Evolutionary conservation across 768 basidiomycete genomes (phyloP), one percentile per base, ranked within the genome.

Genomic region (Heimioporus sp.): DNA sequence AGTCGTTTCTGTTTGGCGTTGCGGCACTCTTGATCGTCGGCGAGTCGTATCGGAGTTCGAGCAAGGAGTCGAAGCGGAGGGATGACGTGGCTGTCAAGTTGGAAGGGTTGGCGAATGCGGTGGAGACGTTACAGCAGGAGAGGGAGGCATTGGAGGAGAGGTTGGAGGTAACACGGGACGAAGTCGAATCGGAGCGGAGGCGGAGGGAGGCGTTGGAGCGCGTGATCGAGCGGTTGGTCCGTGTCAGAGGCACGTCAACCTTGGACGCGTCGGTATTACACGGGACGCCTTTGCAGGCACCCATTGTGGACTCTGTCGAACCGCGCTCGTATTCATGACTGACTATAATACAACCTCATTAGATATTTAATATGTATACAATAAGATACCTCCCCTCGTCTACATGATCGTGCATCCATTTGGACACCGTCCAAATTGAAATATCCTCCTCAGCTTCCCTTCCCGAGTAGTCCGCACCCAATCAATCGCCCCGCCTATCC

Each of bases 1-100:
- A 93, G 68, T 88, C 88, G 0, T 93, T 93, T 58, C 77, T 93
- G 4, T 93, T 93, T 63, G 63, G 73, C 17, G 91, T 93, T 2
- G 90, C 91, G 0, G 84, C 86, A 2, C 68, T 68, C 0, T 73
- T 93, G 6, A 92, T 94, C 51, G 53, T 92, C 11, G 85, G 85
- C 2, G 91, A 94, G 66, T 73, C 84, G 20, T 93, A 81, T 78
- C 85, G 91, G 1, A 78, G 81, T 1, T 86, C 87, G 0, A 76
- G 87, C 17, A 88, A 76, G 52, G 76, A 84, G 53, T 77, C 82
- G 0, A 87, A 80, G 63, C 83, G 87, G n/a, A 73, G 88, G 41
- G 87, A 86, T 56, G 73, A 72, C 43, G 83, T 92, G 9, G 83
- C 88, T 54, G 90, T 92, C 47, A 75, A 79, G 50, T 72, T 92